phyloP scores from a whole-genome alignment of 75 land plant genomes.

The Selaginella tamariscina region DNA sequence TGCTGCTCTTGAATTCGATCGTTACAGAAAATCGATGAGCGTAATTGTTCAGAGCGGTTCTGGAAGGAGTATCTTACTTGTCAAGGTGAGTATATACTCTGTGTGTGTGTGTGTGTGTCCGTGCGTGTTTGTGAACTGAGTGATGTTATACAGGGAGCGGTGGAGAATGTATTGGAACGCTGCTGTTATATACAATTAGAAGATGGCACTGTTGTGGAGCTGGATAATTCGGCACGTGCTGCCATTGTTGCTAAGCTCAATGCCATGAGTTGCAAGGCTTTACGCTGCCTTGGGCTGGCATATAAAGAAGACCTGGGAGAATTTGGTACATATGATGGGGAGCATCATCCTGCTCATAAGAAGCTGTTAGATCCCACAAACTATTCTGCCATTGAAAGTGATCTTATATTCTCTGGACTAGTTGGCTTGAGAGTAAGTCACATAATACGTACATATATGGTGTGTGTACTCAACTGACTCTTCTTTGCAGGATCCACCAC shows the following conservation, averaged over 20 bases:
- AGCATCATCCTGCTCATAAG: slow-evolving; percentile 62
- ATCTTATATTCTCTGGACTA: slow-evolving; percentile 70
- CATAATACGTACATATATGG: not conserved
- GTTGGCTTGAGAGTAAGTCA: slow-evolving; percentile 68
- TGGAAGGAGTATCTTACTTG: slow-evolving; percentile 57
- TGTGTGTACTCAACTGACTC: not conserved
- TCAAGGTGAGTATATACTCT: slow-evolving; percentile 41
- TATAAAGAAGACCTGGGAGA: slow-evolving; percentile 73
- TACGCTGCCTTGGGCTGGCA: slow-evolving; percentile 81
- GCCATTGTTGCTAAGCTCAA: slow-evolving; percentile 31
- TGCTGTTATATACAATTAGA: slow-evolving; percentile 42
- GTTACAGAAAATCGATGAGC: slow-evolving; percentile 76
- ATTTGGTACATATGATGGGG: slow-evolving; percentile 44
- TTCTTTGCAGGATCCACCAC: slow-evolving; percentile 69
- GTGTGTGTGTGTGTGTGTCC: not conserved
- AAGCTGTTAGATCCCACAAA: slow-evolving; percentile 56
- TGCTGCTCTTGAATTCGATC: slow-evolving; percentile 79
- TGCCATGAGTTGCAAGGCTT: slow-evolving; percentile 68
- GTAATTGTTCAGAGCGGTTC: slow-evolving; percentile 40
- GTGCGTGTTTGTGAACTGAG: slow-evolving; percentile 3
- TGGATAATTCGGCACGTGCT: slow-evolving; percentile 46
- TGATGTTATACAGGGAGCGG: slow-evolving; percentile 55
- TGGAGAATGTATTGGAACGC: slow-evolving; percentile 76
- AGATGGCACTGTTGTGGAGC: slow-evolving; percentile 49
- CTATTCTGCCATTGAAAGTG: slow-evolving; percentile 52